Base-by-base conservation (phyloP, 352 stramenopile genomes). In the Phytophthora citrophthora region DNA sequence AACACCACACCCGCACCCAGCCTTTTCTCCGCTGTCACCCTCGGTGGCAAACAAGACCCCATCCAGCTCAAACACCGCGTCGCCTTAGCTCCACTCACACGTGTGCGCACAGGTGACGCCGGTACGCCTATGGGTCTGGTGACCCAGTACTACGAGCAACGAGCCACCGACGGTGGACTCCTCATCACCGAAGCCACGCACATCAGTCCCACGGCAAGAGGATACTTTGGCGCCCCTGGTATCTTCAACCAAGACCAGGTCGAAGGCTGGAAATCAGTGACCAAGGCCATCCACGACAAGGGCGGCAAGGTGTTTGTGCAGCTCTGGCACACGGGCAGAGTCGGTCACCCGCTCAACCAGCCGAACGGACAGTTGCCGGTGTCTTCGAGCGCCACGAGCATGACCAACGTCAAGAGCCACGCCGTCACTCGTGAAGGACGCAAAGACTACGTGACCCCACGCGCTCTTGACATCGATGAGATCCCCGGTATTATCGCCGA, bases 241-340 rank as follows among this genome's bases (percentile, higher is more conserved):
- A 51, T 91, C 44, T 86, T 75, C 41, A 68, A 49, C 15, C 32
- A 79, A 24, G 61, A 77, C 15, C 81, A 91, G 49, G n/a, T 81
- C 29, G 40, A 70, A 10, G 66, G 46, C 12, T 92, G 80, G 83
- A 77, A 88, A 24, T 23, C 48, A 4, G 61, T 92, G 11, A 83
- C 67, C 18, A 49, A 75, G 39, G 60, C 73, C 3, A 86, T 97
- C 31, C 91, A 97, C 58, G 72, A 62, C 23, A 89, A 91, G 41
- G 74, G 70, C 31, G 59, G 59, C 12, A 64, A 64, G 40, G 27
- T 64, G 18, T 64, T 58, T 29, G 27, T 54, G 39, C 56, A 97
- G 73, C 71, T 97, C 23, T 96, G 89, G 88, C 90, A 97, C 65
- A 83, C 81, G 6, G 90, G 88, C n/a, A 76, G 89, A 24, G 66